Percentiles rank a stretch among this genome's conserved stretches.
Conservation (phyloP, 2,329 filamentous ascomycete species). For the Helotiales sp. region DNA sequence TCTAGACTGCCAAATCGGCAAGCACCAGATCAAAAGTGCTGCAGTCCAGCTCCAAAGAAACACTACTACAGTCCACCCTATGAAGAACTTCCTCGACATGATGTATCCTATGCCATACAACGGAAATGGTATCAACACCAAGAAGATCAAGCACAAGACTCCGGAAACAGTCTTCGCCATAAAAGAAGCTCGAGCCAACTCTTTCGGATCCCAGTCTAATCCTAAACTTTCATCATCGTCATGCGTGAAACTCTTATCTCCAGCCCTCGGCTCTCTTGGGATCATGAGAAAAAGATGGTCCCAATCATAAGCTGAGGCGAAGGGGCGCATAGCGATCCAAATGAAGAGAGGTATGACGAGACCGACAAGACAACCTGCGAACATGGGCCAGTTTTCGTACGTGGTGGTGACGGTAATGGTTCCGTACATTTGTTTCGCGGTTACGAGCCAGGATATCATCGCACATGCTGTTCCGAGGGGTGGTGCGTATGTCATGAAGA, state of each 20-base stretch:
- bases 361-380: constrained; percentile 52
- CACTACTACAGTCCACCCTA: constrained; percentile 49
- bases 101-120: constrained; percentile 54
- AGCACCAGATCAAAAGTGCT: constrained; percentile 5
- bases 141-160: constrained; percentile 44
- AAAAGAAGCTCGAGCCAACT: background rate
- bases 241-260: background rate
- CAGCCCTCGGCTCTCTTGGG: background rate
- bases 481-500: constrained; percentile 51
- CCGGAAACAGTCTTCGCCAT: constrained; percentile 1
- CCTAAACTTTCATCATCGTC: background rate
- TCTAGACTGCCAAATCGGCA: constrained; percentile 5
- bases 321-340: background rate
- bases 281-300: background rate
- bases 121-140: constrained; percentile 60
- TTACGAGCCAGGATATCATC: constrained; percentile 52
- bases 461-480: constrained; percentile 50
- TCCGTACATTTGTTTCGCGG: constrained; percentile 47
- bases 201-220: background rate
- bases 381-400: constrained; percentile 54
- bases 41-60: constrained; percentile 52
- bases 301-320: background rate
- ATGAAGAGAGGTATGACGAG: background rate
- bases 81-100: constrained; percentile 48
- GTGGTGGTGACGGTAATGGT: constrained; percentile 48